A percentile compares a stretch with the other conserved stretches of the same genome.
Evolutionary conservation across 768 basidiomycete species (phyloP).

Genomic region (Leccinum sublutescens): DNA sequence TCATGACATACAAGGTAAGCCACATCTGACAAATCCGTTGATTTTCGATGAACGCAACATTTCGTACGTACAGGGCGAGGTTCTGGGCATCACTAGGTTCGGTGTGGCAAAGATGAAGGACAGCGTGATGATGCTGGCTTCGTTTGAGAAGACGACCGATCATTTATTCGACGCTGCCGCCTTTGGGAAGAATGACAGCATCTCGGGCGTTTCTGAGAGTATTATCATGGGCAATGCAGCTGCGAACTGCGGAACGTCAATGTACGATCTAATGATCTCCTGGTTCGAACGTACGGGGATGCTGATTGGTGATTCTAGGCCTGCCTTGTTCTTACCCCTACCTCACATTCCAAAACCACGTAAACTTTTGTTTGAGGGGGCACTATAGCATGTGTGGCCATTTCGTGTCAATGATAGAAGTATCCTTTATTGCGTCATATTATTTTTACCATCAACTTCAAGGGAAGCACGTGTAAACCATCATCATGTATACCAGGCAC

Average conservation of each 20-base stretch:
- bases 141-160: constrained; percentile 99
- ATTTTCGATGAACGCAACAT: background rate
- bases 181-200: constrained; percentile 91
- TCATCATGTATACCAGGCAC: background rate
- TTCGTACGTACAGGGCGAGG: constrained; percentile 70
- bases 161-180: constrained; percentile 98
- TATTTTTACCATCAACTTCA: background rate
- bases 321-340: constrained; percentile 33
- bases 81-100: constrained; percentile 96
- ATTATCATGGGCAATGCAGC: constrained; percentile 99
- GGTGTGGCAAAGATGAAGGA: constrained; percentile 99
- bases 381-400: constrained; percentile 16
- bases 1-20: constrained; percentile 93
- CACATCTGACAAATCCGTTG: too few species aligned
- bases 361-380: constrained; percentile 35
- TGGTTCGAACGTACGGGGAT: background rate
- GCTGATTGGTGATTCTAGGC: constrained; percentile 26
- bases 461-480: background rate
- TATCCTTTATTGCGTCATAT: background rate
- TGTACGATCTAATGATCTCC: constrained; percentile 49
- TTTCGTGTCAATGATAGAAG: background rate
- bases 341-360: constrained; percentile 37
- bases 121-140: constrained; percentile 97
- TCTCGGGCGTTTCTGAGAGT: constrained; percentile 97
- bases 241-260: constrained; percentile 89